A percentile compares a stretch with the other conserved stretches of the same genome.
These are phyloP conservation scores for Pyronema omphalodes DNA, from an alignment of 495 filamentous ascomycete genomes.

Conservation along the genomic window DNA sequence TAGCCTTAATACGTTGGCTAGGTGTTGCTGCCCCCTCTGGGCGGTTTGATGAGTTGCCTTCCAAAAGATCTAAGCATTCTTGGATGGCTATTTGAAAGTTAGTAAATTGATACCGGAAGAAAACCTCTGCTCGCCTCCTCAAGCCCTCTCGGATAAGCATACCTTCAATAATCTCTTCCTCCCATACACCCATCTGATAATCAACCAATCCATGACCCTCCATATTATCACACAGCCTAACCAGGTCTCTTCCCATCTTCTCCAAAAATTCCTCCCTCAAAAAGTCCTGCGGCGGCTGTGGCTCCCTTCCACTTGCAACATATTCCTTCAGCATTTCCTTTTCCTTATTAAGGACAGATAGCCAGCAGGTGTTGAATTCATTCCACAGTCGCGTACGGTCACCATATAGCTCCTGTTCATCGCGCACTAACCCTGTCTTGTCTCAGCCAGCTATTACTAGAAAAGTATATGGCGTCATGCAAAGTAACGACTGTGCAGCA, in stretches of 20 bases:
- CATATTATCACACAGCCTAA: constrained; percentile 65
- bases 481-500: too few relatives aligned
- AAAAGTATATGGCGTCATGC: neutral
- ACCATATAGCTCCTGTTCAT: constrained; percentile 51
- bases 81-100: constrained; percentile 16
- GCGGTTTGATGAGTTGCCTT: constrained; percentile 17
- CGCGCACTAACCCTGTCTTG: constrained; percentile 45
- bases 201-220: constrained; percentile 84
- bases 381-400: constrained; percentile 72
- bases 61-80: constrained; percentile 24
- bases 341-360: constrained; percentile 69
- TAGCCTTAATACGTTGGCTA: neutral
- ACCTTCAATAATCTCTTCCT: constrained; percentile 79
- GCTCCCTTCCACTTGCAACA: constrained; percentile 39
- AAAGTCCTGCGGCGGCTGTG: constrained; percentile 43
- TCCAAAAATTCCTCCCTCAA: constrained; percentile 51
- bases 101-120: neutral
- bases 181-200: constrained; percentile 92
- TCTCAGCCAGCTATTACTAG: constrained; percentile 24
- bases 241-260: constrained; percentile 61
- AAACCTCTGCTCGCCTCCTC: neutral
- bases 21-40: constrained; percentile 16
- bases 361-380: constrained; percentile 91
- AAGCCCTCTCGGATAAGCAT: constrained; percentile 5
- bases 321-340: constrained; percentile 50